These are phyloP conservation scores for Ramichloridium luteum DNA, from an alignment of 2,329 filamentous ascomycete genomes.

Conservation along the genomic window DNA sequence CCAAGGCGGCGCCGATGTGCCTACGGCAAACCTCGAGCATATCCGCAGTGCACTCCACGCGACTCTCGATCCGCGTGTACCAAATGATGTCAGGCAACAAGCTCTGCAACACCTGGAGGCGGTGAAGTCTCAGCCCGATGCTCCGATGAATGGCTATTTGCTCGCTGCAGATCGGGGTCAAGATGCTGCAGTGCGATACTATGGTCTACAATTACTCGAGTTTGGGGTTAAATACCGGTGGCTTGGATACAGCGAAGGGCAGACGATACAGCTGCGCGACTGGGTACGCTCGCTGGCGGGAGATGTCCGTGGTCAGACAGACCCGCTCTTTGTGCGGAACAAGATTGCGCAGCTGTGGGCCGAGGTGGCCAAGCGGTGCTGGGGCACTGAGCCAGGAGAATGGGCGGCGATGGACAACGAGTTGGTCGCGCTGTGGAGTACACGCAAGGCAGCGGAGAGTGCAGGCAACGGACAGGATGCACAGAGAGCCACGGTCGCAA, in stretches of 20 bases:
- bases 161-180: constrained; percentile 66
- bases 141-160: constrained; percentile 72
- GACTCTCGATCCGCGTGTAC: constrained; percentile 70
- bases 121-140: constrained; percentile 66
- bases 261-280: constrained; percentile 55
- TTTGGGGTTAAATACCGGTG: constrained; percentile 80
- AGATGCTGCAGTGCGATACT: constrained; percentile 76
- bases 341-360: constrained; percentile 93
- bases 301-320: constrained; percentile 53
- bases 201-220: constrained; percentile 82
- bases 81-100: constrained; percentile 68
- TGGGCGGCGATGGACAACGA: constrained; percentile 92
- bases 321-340: constrained; percentile 76
- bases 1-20: too few relatives aligned
- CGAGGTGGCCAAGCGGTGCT: constrained; percentile 83
- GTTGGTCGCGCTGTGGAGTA: constrained; percentile 75
- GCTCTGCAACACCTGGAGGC: constrained; percentile 78
- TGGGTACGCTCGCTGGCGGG: constrained; percentile 73
- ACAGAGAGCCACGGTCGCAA: constrained; percentile 42
- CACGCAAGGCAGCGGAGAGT: too few relatives aligned
- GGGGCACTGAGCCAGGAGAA: constrained; percentile 66
- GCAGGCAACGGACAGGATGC: constrained; percentile 18
- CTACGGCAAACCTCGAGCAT: constrained; percentile 37
- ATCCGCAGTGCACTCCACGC: constrained; percentile 79
- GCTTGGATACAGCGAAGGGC: constrained; percentile 56